Percentiles rank a stretch among this genome's conserved stretches.
These are phyloP conservation scores for Coleophoma crateriformis DNA, from an alignment of 2,329 filamentous ascomycete species.

Conservation along the genomic window DNA sequence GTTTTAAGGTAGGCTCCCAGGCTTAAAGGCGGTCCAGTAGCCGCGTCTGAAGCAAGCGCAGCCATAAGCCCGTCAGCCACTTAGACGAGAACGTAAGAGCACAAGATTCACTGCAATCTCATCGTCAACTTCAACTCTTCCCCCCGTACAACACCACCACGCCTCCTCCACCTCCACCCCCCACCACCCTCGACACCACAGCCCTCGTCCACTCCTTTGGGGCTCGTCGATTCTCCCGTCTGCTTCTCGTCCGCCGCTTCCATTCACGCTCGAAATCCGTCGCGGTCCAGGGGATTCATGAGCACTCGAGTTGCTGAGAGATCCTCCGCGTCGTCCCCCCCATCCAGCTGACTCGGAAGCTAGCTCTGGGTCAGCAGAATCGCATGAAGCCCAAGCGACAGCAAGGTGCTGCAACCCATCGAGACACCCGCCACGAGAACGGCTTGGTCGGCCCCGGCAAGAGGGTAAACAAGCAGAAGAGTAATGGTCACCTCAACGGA, in stretches of 20 bases:
- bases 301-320: conserved; percentile 29
- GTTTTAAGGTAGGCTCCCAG: no score
- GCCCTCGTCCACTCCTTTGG: not conserved
- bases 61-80: no score
- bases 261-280: conserved; percentile 26
- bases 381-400: conserved; percentile 31
- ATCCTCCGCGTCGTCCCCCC: conserved; percentile 47
- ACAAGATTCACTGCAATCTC: no score
- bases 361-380: conserved; percentile 27
- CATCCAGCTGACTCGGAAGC: conserved; percentile 25
- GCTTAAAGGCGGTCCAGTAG: no score
- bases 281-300: conserved; percentile 29
- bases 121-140: not conserved
- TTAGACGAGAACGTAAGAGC: no score
- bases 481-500: conserved; percentile 48
- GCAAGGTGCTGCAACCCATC: conserved; percentile 48
- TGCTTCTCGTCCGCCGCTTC: conserved; percentile 2
- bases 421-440: conserved; percentile 79
- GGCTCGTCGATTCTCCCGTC: not conserved
- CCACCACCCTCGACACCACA: not conserved
- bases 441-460: conserved; percentile 75
- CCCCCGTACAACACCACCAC: not conserved
- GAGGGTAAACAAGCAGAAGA: conserved; percentile 49
- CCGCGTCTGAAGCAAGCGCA: no score
- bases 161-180: not conserved